Percentiles rank a stretch among this genome's conserved stretches.
Conservation (phyloP, 108 stramenopile species). For the Mediolabrus comicus region DNA sequence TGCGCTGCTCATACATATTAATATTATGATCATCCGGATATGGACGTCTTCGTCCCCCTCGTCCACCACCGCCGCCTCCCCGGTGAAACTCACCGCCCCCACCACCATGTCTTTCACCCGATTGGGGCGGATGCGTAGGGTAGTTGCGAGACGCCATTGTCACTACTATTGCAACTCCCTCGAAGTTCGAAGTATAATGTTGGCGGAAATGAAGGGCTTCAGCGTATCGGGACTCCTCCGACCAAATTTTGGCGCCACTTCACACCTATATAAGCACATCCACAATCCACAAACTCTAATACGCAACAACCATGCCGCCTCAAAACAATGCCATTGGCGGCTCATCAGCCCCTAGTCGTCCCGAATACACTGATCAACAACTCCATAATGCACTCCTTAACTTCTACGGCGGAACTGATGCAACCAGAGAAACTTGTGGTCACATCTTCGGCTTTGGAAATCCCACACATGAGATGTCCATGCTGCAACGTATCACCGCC, state of each 20-base stretch:
- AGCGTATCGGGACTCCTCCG: too few relatives aligned
- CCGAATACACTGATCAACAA: conserved; percentile 50
- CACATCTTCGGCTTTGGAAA: conserved; percentile 69
- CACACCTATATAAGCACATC: not conserved
- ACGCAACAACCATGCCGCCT: not conserved
- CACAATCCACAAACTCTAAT: not conserved
- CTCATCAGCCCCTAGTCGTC: not conserved
- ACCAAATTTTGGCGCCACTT: too few relatives aligned
- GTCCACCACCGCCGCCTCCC: not conserved
- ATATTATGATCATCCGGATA: not conserved
- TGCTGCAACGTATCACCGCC: conserved; percentile 81
- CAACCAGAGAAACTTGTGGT: conserved; percentile 31
- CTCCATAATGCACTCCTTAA: conserved; percentile 56
- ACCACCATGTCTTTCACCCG: not conserved
- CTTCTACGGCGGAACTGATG: conserved; percentile 30
- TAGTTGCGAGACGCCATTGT: not conserved
- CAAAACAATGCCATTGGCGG: not conserved
- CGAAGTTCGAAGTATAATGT: too few relatives aligned
- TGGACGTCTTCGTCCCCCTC: not conserved
- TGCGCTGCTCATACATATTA: not conserved
- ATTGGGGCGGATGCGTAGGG: not conserved
- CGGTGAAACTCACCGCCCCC: not conserved
- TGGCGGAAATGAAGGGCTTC: too few relatives aligned
- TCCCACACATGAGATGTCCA: conserved; percentile 70
- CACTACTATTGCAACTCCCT: too few relatives aligned